These are phyloP conservation scores for Trichoderma sp. DNA, from an alignment of 2,329 filamentous ascomycete species.

Conservation along the genomic window DNA sequence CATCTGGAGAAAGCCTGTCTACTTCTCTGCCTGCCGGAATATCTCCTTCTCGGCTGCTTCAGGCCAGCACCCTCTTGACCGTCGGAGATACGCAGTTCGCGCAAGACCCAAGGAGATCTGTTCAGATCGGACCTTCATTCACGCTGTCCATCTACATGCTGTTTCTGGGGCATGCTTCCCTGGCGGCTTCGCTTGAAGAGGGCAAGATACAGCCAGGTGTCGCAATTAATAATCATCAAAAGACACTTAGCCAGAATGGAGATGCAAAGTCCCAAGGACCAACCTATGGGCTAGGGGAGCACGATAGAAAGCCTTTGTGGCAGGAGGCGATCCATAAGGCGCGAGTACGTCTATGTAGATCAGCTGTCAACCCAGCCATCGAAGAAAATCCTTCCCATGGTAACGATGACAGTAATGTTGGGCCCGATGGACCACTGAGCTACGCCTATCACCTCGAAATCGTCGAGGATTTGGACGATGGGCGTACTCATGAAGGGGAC, in stretches of 20 bases:
- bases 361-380: constrained; percentile 48
- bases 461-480: constrained; percentile 74
- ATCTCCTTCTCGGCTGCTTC: constrained; percentile 85
- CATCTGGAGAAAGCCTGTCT: constrained; percentile 84
- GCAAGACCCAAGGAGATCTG: constrained; percentile 60
- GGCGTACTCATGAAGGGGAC: constrained; percentile 53
- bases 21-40: constrained; percentile 78
- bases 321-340: constrained; percentile 97
- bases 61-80: constrained; percentile 89
- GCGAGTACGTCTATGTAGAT: constrained; percentile 74
- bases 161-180: constrained; percentile 73
- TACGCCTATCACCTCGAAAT: constrained; percentile 82
- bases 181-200: neutral
- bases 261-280: neutral
- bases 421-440: constrained; percentile 30
- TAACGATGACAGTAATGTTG: neutral
- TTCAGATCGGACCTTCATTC: constrained; percentile 87
- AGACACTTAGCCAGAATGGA: neutral
- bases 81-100: constrained; percentile 84
- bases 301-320: constrained; percentile 73
- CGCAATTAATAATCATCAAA: neutral
- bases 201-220: neutral
- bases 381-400: neutral
- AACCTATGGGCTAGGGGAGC: constrained; percentile 37
- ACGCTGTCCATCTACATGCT: constrained; percentile 92